Percentiles rank a stretch among this genome's conserved stretches.
These are phyloP conservation scores for Fraxinus latifolia DNA, from an alignment of 305 asterid genomes.

Conservation along the genomic window DNA sequence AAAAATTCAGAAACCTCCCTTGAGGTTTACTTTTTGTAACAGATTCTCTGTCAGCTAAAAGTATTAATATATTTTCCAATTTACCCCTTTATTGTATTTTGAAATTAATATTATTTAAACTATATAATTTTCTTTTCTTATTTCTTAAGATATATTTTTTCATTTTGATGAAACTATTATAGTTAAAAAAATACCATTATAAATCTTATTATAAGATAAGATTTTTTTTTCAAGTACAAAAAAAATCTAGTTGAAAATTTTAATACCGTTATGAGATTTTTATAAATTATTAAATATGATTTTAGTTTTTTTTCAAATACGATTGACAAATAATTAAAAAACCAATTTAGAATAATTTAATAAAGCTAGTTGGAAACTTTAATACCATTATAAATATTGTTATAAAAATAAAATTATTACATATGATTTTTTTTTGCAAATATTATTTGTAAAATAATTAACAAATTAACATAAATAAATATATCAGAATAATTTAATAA, in stretches of 20 bases:
- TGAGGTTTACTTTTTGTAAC: not conserved
- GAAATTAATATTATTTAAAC: not conserved
- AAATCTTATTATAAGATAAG: not conserved
- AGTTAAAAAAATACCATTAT: not conserved
- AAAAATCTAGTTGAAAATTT: not conserved
- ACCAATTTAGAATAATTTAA: not conserved
- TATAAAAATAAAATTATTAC: too few species aligned
- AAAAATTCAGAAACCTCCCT: not conserved
- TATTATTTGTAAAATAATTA: too few species aligned
- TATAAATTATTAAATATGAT: not conserved
- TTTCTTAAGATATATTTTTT: not conserved
- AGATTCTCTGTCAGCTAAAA: not conserved
- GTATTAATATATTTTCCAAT: not conserved
- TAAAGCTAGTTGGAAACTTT: not conserved
- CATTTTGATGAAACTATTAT: not conserved
- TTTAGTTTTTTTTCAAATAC: not conserved
- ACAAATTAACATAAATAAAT: too few species aligned
- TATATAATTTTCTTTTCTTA: not conserved
- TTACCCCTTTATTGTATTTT: not conserved
- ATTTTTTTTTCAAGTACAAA: too few species aligned
- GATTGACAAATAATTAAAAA: not conserved
- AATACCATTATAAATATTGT: not conserved
- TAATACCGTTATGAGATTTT: not conserved
- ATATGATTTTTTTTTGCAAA: not conserved
- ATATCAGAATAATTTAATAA: too few species aligned